Percentiles rank a stretch among this genome's conserved stretches.
Evolutionary conservation across 768 basidiomycete species (phyloP).

Genomic region (Rhodosporidiobolus sp.): DNA sequence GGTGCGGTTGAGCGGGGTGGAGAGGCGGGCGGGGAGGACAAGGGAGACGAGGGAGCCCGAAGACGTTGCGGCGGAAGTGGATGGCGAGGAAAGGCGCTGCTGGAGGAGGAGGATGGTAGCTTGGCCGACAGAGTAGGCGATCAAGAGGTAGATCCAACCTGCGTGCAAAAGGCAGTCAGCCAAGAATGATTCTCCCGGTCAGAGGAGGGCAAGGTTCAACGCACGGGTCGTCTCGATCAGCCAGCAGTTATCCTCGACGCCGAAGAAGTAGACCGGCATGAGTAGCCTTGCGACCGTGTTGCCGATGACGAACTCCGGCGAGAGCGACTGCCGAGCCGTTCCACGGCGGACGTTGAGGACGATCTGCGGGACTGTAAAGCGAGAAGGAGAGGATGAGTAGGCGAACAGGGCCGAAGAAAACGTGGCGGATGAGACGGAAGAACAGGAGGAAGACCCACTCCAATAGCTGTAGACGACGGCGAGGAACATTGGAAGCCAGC

Average conservation of each 20-base stretch:
- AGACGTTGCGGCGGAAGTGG: background rate
- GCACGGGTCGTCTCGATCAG: slow-evolving; percentile 36
- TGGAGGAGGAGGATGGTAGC: slow-evolving; percentile 39
- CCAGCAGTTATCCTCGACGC: slow-evolving; percentile 39
- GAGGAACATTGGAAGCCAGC: slow-evolving; percentile 36
- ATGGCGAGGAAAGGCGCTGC: slow-evolving; percentile 1
- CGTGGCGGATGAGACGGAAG: background rate
- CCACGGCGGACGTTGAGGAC: slow-evolving; percentile 41
- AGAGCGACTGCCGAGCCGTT: slow-evolving; percentile 33
- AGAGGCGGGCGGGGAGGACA: background rate
- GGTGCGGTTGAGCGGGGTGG: background rate
- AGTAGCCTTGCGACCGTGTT: slow-evolving; percentile 39
- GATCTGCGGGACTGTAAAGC: slow-evolving; percentile 42
- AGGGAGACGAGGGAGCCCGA: slow-evolving; percentile 1
- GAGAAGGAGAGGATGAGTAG: background rate
- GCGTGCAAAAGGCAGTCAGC: background rate
- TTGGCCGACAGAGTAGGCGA: slow-evolving; percentile 36
- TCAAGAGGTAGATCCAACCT: slow-evolving; percentile 40
- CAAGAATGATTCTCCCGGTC: background rate
- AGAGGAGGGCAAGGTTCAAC: slow-evolving; percentile 2
- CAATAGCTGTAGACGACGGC: slow-evolving; percentile 38
- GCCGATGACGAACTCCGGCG: slow-evolving; percentile 40
- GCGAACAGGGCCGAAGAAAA: too few species aligned
- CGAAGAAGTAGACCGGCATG: slow-evolving; percentile 44
- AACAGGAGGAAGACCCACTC: slow-evolving; percentile 20